Conservation (phyloP, 441 rosid genomes). For the Raphanus hybrid region DNA sequence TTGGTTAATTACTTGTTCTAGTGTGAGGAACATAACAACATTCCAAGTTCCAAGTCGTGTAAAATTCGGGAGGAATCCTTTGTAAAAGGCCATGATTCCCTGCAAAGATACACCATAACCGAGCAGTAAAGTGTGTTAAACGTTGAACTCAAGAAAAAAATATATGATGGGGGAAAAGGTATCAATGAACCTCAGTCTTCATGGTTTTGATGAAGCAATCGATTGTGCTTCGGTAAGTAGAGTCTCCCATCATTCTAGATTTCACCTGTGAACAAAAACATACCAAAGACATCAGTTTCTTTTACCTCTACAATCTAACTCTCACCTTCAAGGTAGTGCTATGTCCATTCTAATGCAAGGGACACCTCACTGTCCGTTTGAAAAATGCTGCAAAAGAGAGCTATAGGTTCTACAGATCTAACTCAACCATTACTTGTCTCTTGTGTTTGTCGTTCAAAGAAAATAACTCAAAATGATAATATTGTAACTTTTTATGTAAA, state of each 20-base stretch:
- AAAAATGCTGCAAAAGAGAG: no score
- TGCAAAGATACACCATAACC: slow-evolving; percentile 32
- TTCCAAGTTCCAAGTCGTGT: slow-evolving; percentile 77
- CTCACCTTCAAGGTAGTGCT: no score
- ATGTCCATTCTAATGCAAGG: no score
- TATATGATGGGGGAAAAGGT: not conserved
- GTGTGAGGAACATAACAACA: slow-evolving; percentile 67
- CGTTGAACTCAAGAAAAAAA: not conserved
- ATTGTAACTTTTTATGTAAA: slow-evolving; percentile 23
- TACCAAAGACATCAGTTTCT: not conserved
- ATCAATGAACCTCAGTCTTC: slow-evolving; percentile 64
- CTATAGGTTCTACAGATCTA: not conserved
- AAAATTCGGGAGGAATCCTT: slow-evolving; percentile 76
- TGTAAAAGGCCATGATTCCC: slow-evolving; percentile 72
- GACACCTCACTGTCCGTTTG: no score
- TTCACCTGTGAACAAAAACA: slow-evolving; percentile 60
- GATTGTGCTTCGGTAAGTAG: slow-evolving; percentile 63
- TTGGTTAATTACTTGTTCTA: slow-evolving; percentile 65
- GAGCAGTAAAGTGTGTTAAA: not conserved
- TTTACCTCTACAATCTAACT: no score
- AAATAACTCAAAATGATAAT: not conserved
- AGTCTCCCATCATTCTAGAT: slow-evolving; percentile 88
- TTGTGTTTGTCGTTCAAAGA: not conserved
- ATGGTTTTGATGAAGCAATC: slow-evolving; percentile 75
- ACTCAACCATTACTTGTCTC: not conserved